A percentile compares a stretch with the other conserved stretches of the same genome.
Evolutionary conservation across 305 asterid genomes (phyloP).

Genomic region (Fraxinus angustifolia): DNA sequence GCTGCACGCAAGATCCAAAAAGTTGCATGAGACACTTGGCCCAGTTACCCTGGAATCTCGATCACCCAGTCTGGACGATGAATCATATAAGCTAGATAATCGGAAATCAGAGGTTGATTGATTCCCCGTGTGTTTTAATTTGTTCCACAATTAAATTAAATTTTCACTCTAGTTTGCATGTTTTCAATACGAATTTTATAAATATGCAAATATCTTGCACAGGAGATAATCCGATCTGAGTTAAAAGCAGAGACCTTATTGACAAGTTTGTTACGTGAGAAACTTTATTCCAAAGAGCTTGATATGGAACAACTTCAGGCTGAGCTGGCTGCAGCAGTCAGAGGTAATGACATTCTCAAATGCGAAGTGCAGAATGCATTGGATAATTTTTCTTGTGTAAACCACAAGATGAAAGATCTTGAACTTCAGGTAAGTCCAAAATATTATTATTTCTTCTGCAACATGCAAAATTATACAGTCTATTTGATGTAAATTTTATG

Average conservation of each 20-base stretch:
- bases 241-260: constrained; percentile 76
- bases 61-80: constrained; percentile 23
- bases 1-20: constrained; percentile 46
- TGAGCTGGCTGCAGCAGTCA: constrained; percentile 84
- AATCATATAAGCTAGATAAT: constrained; percentile 26
- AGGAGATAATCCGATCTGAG: constrained; percentile 63
- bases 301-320: constrained; percentile 83
- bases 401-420: constrained; percentile 76
- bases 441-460: constrained; percentile 3
- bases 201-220: constrained; percentile 27
- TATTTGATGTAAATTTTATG: background rate
- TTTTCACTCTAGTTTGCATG: background rate
- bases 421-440: constrained; percentile 67
- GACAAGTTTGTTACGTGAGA: constrained; percentile 74
- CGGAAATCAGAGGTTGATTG: constrained; percentile 50
- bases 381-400: constrained; percentile 69
- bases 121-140: background rate
- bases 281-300: constrained; percentile 73
- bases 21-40: constrained; percentile 32
- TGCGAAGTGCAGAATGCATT: constrained; percentile 76
- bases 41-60: constrained; percentile 25
- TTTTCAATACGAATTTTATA: constrained; percentile 5
- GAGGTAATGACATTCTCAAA: constrained; percentile 75
- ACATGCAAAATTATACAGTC: background rate
- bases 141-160: background rate